Base-by-base conservation (phyloP, 805 yeast genomes). In the Cyberlindnera mrakii region DNA sequence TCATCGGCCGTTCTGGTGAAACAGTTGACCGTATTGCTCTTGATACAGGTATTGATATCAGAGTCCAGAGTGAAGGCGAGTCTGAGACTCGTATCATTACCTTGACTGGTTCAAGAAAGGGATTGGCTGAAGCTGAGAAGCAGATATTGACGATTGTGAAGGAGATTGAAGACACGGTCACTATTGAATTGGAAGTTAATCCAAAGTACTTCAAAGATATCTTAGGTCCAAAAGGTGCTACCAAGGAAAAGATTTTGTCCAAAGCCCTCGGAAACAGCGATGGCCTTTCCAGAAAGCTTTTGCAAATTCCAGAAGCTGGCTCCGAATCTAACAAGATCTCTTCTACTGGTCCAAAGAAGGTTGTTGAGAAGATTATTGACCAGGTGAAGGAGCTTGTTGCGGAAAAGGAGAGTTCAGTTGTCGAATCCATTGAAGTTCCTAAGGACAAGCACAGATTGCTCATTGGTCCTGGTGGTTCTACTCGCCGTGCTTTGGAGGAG, bases 1-100 rank as follows among this genome's bases (percentile, higher is more conserved):
- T 93, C 45, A 89, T 93, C 60, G 99, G 99, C 56, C 88, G 85
- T 58, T 72, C 74, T 47, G 97, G 98, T 60, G 91, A 86, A 48
- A 76, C 74, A 40, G 83, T 93, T 57, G 85, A 81, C 49, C 86
- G 84, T 57, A 82, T 95, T 45, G 77, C 86, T 48, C 89, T 82
- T 44, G 72, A 66, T 41, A 62, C 64, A 40, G 72, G 71, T 39
- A 77, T 80, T 61, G 67, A 67, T 39, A 66, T 71, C 45, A 63
- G 44, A 61, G 72, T 68, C 19, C 70, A 68, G 39, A 63, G 62
- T 15, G 63, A 59, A 37, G 71, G 64, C 30, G 35, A 37, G 17
- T 49, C 66, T 14, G 84, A 80, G 5, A 66, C 57, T 41, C 82
- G 80, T 35, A 82, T 77, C 41, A 71, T 91, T 48, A 80, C 74